Base-by-base conservation (phyloP, 176 grass and related monocot genomes). In the Chrysopogon serrulatus region DNA sequence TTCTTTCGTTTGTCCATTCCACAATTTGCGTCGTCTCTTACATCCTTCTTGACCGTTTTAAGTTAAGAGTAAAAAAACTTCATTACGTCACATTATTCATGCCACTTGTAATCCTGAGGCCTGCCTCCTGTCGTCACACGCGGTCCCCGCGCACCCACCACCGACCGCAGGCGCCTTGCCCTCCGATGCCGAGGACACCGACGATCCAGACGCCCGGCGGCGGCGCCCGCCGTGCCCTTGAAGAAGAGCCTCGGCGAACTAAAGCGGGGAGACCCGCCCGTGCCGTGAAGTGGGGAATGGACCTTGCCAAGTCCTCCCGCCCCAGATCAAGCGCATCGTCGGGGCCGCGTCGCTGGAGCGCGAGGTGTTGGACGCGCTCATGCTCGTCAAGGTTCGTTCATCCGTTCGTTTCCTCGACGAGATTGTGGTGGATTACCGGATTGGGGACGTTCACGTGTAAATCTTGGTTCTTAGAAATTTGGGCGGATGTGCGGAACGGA, bases 401-500 rank as follows among this genome's bases (percentile, higher is more conserved):
- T 32, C 61, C 32, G 8, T 32, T 34, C 43, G 13, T 33, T 23
- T 59, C 31, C 2, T 13, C 23, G 42, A 15, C n/a, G 62, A 83
- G 48, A 13, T 76, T 36, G 42, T 60, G 49, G 5, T 67, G 19
- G 34, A 77, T 82, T n/a, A 6, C 1, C n/a, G 39, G 12, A 6
- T 47, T 70, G 32, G 0, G 62, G 41, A 78, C 51, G 7, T 28
- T 73, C 64, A 2, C 59, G 6, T 10, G 8, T 32, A 57, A 17
- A 54, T 73, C 14, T 40, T 92, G 14, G 0, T 63, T 85, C 66
- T 35, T 81, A 97, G 95, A 92, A 66, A 85, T 89, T 94, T 56
- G 95, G 92, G 2, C 90, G 23, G 95, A 97, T 66, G 95, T 97
- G 32, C 61, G 88, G 49, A 92, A 97, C 65, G 95, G 95, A 79